Evolutionary conservation across 2,329 filamentous ascomycete species (phyloP), one percentile per base, ranked within the genome.

Genomic region (Fusarium sulawesiense): DNA sequence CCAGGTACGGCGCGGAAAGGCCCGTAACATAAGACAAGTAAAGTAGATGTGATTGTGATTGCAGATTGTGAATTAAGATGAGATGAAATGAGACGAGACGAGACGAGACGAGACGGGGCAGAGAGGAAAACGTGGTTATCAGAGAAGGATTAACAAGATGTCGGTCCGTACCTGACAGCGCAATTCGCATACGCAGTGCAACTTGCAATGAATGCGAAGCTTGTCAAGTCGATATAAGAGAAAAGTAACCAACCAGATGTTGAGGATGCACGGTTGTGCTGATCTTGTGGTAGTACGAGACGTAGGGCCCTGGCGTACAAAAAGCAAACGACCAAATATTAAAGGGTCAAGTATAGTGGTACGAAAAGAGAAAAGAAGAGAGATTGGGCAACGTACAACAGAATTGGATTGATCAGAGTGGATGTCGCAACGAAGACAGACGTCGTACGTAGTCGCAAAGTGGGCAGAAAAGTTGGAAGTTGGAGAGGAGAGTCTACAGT

Each of bases 1-100:
- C 55, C 61, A 71, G 72, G 69, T 61, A 68, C 63, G 55, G 55
- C 48, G 48, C 68, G 65, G 60, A 69, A 66, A 44, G 68, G 56
- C 65, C 63, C 63, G 58, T 61, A 48, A 47, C 45, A 45, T 30
- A 60, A 61, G 55, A 30, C 30, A 44, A 56, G 53, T 29, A 42
- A 44, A 64, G 21, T n/a, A 51, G 37, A 48, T 25, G 29, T 60
- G 25, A 27, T 27, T 25, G 29, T 60, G 25, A 27, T 27, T 44
- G 8, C 23, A 45, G 46, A 40, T 37, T 23, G 45, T 54, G 60
- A 54, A 42, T 65, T 64, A 56, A 47, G 45, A 55, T 47, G 41
- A 46, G 23, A 32, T 53, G 32, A 55, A 14, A 59, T 25, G 25
- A 45, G 21, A 30, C 12, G 27, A 30, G 9, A 30, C 12, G 27